A percentile compares a stretch with the other conserved stretches of the same genome.
Conservation (phyloP, 495 filamentous ascomycete genomes). For the Letharia lupina region DNA sequence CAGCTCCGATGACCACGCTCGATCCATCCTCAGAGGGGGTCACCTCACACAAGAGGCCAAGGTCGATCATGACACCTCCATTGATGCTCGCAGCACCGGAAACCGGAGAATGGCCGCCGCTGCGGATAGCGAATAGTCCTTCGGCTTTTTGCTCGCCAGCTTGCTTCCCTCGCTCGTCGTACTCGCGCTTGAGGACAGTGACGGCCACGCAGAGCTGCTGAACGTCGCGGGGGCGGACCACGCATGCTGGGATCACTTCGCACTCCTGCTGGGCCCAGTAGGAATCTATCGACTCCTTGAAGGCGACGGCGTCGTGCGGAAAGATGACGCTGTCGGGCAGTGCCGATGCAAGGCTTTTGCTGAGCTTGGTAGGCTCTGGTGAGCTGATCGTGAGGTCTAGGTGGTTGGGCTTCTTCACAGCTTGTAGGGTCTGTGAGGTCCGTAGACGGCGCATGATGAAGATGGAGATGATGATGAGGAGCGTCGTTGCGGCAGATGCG, state of each 20-base stretch:
- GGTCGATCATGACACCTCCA: slow-evolving; percentile 30
- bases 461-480: slow-evolving; percentile 14
- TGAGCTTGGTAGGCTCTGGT: slow-evolving; percentile 17
- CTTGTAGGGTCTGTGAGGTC: slow-evolving; percentile 11
- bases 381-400: slow-evolving; percentile 12
- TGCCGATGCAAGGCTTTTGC: slow-evolving; percentile 22
- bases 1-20: slow-evolving; percentile 31
- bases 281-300: slow-evolving; percentile 26
- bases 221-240: slow-evolving; percentile 26
- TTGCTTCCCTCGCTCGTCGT: slow-evolving; percentile 21
- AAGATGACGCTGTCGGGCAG: slow-evolving; percentile 24
- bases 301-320: slow-evolving; percentile 22
- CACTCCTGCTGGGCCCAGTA: slow-evolving; percentile 33
- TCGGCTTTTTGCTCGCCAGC: slow-evolving; percentile 3
- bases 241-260: slow-evolving; percentile 28
- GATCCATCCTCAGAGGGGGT: slow-evolving; percentile 23
- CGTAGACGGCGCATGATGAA: slow-evolving; percentile 17
- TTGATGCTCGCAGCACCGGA: slow-evolving; percentile 29
- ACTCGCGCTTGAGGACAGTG: slow-evolving; percentile 24
- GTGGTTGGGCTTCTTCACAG: slow-evolving; percentile 5
- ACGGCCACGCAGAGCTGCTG: slow-evolving; percentile 27
- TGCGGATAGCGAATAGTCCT: slow-evolving; percentile 23
- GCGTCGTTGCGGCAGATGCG: slow-evolving; percentile 9
- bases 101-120: slow-evolving; percentile 25
- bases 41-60: slow-evolving; percentile 26